Evolutionary conservation across 2,329 filamentous ascomycete species (phyloP), one percentile per base, ranked within the genome.

Genomic region (Diplodia intermedia): DNA sequence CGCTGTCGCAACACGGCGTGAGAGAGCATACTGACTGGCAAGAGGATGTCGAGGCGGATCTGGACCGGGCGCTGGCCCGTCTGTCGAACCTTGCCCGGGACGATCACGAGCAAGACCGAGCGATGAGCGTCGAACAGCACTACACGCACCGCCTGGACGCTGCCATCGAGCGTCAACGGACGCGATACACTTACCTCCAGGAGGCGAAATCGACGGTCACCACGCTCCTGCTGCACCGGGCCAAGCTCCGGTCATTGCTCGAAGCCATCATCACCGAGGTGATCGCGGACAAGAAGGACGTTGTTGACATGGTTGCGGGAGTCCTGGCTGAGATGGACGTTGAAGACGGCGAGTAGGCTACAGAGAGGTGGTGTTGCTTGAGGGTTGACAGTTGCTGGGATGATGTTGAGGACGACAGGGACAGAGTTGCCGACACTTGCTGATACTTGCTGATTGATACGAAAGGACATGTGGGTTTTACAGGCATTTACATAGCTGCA

Each of bases 31-130:
- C 65, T 54, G 72, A 71, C 40, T 79, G 78, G 77, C 71, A 70
- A 3, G 69, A 72, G 2, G 69, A 75, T n/a, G 73, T 77, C 6
- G 73, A 76, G 56, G 73, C 76, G 15, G 74, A 76, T 33, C 57
- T 78, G 8, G 67, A 68, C 12, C 68, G 67, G 6, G 74, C 68
- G 12, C 68, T 79, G 12, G 69, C 71, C 53, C 76, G 77, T 33
- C 70, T 80, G 9, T 72, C 70, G 5, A 74, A 74, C 69, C 69
- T 77, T 7, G 78, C 78, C 2, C 60, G 70, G 8, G 77, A 79
- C 65, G 73, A 76, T 69, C 69, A 75, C 67, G 69, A 71, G 62
- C 67, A 69, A 9, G 72, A 78, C 18, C 69, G 70, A 1, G 67
- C 33, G 50, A 72, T 72, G 69, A 70, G 69, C 23, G 70, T 73